phyloP scores from a whole-genome alignment of 2,329 filamentous ascomycete species.

The Penicillium aurantiogriseum region DNA sequence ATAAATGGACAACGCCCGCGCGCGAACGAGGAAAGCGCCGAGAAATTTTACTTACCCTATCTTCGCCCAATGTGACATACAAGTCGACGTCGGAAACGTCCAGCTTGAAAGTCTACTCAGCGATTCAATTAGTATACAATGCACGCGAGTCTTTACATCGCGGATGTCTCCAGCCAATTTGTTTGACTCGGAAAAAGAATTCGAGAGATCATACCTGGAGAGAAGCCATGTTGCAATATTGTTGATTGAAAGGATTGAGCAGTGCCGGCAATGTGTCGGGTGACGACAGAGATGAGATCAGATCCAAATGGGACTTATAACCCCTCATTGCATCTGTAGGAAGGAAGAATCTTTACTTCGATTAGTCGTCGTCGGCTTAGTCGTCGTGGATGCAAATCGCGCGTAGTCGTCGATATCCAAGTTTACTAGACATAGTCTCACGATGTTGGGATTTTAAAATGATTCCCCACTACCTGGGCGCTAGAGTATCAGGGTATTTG shows the following conservation, averaged over 20 bases:
- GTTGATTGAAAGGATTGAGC: not conserved
- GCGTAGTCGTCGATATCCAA: not conserved
- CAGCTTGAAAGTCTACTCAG: not conserved
- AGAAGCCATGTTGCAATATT: not conserved
- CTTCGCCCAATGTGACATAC: not conserved
- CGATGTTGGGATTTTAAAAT: too few relatives aligned
- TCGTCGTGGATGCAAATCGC: not conserved
- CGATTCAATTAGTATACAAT: not conserved
- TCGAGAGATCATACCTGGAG: not conserved
- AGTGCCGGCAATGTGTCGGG: not conserved
- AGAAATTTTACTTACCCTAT: not conserved
- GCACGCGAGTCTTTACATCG: not conserved
- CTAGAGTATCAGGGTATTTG: too few relatives aligned
- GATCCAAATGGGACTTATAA: too few relatives aligned
- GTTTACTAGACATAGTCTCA: too few relatives aligned
- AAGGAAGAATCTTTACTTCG: not conserved
- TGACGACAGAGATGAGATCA: not conserved
- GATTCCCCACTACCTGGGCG: too few relatives aligned
- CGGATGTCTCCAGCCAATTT: not conserved
- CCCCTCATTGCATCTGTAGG: too few relatives aligned
- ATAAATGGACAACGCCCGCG: not conserved
- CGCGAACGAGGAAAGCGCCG: not conserved
- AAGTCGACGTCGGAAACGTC: not conserved
- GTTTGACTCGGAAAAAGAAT: too few relatives aligned
- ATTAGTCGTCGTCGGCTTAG: not conserved